These are phyloP conservation scores for Coniosporium apollinis DNA, from an alignment of 495 filamentous ascomycete genomes.

Conservation along the genomic window DNA sequence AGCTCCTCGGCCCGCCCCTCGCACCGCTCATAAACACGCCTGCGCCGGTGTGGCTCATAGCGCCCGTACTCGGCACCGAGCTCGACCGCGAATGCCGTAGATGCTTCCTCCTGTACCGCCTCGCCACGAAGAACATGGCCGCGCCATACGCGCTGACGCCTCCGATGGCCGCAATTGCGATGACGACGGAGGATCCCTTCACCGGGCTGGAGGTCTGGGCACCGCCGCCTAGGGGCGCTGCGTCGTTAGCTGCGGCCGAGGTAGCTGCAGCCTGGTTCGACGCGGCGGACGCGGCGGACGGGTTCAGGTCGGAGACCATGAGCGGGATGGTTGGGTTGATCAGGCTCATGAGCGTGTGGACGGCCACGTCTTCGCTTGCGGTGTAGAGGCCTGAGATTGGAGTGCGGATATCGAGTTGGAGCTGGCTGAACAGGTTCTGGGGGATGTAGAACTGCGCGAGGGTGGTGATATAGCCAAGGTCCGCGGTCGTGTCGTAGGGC, in stretches of 20 bases:
- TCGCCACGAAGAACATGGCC: slow-evolving; percentile 94
- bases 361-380: slow-evolving; percentile 38
- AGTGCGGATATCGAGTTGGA: slow-evolving; percentile 47
- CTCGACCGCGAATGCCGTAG: slow-evolving; percentile 61
- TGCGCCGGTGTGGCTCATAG: slow-evolving; percentile 11
- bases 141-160: slow-evolving; percentile 87
- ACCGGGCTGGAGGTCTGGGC: slow-evolving; percentile 37
- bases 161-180: slow-evolving; percentile 58
- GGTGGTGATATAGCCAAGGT: slow-evolving; percentile 67
- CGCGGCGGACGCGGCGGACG: slow-evolving; percentile 17
- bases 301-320: slow-evolving; percentile 35
- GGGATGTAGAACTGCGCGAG: slow-evolving; percentile 64
- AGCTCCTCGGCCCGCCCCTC: slow-evolving; percentile 29
- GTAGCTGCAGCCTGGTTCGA: slow-evolving; percentile 16
- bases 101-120: slow-evolving; percentile 80
- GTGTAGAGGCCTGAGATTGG: slow-evolving; percentile 59
- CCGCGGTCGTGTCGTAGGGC: slow-evolving; percentile 56
- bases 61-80: slow-evolving; percentile 33
- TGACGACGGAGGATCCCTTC: slow-evolving; percentile 63
- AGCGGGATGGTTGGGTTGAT: slow-evolving; percentile 78
- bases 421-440: slow-evolving; percentile 37
- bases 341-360: slow-evolving; percentile 53
- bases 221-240: slow-evolving; percentile 27
- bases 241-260: slow-evolving; percentile 19
- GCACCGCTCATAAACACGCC: slow-evolving; percentile 19